Base-by-base conservation (phyloP, 306 rosid species). In the Cucumis melo region DNA sequence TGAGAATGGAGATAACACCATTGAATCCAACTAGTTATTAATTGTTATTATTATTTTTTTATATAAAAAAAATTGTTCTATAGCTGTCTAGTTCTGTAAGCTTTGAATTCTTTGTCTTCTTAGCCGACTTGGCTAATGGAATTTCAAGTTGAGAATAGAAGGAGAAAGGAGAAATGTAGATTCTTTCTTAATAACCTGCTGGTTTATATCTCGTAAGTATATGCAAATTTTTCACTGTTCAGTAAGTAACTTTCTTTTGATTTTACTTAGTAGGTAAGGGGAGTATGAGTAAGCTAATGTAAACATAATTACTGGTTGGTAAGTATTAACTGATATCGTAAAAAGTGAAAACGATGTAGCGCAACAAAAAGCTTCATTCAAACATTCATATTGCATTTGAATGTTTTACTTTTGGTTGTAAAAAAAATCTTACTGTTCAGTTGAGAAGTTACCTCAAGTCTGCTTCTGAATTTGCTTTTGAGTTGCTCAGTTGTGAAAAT, bases 101-200 rank as follows among this genome's bases (percentile, higher is more conserved):
- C 74, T 68, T 27, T 21, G 5, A 13, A 34, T 57, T 36, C 44
- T 34, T 79, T 81, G 59, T 77, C 81, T 42, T 61, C 76, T 85
- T 60, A 65, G 75, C 79, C 80, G 84, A 77, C 76, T 60, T 79
- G 77, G 85, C 72, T 83, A 77, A 82, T 48, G 77, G 77, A 83
- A 79, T 73, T 73, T 85, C 55, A 75, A 75, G 55, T 13, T 57
- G 50, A 36, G 24, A 74, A n/a, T 73, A 73, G 77, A 73, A 42
- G 36, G 27, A 15, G 41, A 38, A 15, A 10, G 44, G 2, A 27
- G 60, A 50, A 23, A 51, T 73, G 42, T 73, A 53, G 77, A 73
- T 73, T 73, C 48, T 53, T 73, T 73, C 36, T 32, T 10, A 72
- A 72, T 72, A 50, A 73, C 77, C 62, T 44, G 29, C 77, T 27